Conservation (phyloP, 257 asterid species). For the Buddleja alternifolia region DNA sequence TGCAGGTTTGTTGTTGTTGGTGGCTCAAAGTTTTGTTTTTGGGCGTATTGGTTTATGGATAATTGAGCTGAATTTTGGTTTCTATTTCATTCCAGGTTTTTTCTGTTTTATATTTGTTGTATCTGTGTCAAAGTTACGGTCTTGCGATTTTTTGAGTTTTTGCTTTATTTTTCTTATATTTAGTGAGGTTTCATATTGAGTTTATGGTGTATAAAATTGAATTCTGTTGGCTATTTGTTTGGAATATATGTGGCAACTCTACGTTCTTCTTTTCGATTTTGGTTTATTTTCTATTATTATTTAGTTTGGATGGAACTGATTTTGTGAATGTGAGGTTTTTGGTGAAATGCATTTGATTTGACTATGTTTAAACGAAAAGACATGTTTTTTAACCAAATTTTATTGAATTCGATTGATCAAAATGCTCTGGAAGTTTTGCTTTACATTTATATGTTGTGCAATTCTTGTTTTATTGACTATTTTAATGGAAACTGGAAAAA, state of each 20-base stretch:
- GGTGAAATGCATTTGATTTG: slow-evolving; percentile 7
- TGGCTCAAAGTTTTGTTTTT: background rate
- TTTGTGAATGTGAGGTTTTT: background rate
- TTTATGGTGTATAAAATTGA: no score
- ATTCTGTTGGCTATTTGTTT: no score
- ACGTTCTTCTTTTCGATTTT: background rate
- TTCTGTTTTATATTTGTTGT: background rate
- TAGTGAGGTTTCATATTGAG: no score
- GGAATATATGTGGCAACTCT: no score
- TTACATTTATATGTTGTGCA: background rate
- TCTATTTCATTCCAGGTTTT: background rate
- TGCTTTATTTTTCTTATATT: no score
- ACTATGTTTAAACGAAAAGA: background rate
- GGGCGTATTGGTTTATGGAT: background rate
- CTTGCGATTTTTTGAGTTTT: slow-evolving; percentile 6
- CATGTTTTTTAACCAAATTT: background rate
- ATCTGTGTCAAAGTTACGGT: no score
- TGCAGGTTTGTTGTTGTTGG: slow-evolving; percentile 64
- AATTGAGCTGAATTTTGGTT: background rate
- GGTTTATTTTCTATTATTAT: background rate
- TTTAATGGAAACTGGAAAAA: background rate
- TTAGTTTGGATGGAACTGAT: slow-evolving; percentile 1
- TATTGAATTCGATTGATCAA: slow-evolving; percentile 24
- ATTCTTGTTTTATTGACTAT: slow-evolving; percentile 9
- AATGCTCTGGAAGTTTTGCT: slow-evolving; percentile 5